Percentiles rank a stretch among this genome's conserved stretches.
These are phyloP conservation scores for Cajanus cajan DNA, from an alignment of 306 rosid species.

Conservation along the genomic window DNA sequence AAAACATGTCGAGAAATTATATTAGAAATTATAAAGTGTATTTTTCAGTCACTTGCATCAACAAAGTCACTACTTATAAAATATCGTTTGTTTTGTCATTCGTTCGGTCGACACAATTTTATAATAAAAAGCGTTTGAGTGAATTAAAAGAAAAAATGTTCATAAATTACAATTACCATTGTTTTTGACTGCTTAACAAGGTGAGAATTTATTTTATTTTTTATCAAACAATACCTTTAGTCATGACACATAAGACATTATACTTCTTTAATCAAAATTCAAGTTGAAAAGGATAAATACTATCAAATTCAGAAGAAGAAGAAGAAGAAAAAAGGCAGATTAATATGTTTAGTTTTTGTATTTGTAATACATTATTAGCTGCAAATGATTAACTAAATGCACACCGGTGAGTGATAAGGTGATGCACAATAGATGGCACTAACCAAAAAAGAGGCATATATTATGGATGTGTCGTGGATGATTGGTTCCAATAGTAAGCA, in stretches of 20 bases:
- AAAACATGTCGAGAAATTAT: too few species aligned
- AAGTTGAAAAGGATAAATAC: neutral
- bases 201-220: too few species aligned
- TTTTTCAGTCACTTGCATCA: too few species aligned
- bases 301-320: neutral
- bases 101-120: too few species aligned
- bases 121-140: too few species aligned
- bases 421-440: conserved; percentile 31
- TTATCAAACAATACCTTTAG: too few species aligned
- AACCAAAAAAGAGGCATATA: neutral
- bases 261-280: neutral
- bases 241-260: neutral
- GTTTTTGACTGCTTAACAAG: too few species aligned
- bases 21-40: too few species aligned
- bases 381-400: conserved; percentile 30
- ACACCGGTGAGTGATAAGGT: neutral
- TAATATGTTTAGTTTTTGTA: neutral
- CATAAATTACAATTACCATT: too few species aligned
- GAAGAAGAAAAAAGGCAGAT: neutral
- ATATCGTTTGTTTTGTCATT: too few species aligned
- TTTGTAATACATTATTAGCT: neutral
- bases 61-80: too few species aligned
- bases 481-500: neutral
- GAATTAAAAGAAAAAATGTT: too few species aligned
- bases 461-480: neutral